Base-by-base conservation (phyloP, 441 rosid genomes). In the Syzygium malaccense region DNA sequence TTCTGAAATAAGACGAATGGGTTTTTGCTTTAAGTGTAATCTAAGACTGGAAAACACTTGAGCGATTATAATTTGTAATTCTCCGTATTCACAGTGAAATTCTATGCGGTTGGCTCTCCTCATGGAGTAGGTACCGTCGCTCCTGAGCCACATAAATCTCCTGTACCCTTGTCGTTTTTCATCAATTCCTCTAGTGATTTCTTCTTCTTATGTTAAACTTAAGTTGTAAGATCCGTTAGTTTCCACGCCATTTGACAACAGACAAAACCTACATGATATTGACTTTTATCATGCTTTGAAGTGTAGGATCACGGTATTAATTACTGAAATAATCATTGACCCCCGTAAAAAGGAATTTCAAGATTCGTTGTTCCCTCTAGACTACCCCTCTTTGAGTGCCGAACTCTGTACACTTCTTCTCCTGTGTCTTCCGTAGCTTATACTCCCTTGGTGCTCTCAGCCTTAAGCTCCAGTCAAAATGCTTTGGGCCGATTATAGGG, bases 101-200 rank as follows among this genome's bases (percentile, higher is more conserved):
- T 12, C 51, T 75, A 41, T 12, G 28, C 15, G 23, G 7, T 75
- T 41, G 18, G 18, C 83, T 75, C 83, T 75, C 17, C 49, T 23
- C 45, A 71, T 6, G n/a, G 2, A 71, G 0, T 71, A 71, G 49
- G 49, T 37, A 20, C 0, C 4, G 4, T 71, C 2, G 2, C 49
- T 37, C 49, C 0, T 0, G 0, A 23, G 20, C 8, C 8, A 37
- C 1, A 8, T 71, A 37, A 68, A 71, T 37, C 14, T 37, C 80
- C 37, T 5, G 7, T 2, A 20, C 7, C 28, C 8, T 37, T 20
- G 4, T 37, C 1, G 0, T 71, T 37, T 71, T 71, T 71, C 80
- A 1, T 11, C 11, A 17, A 37, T 37, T 37, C 49, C 51, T 71
- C 49, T 20, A 37, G 28, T 71, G 37, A 71, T 71, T 71, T 71